These are phyloP conservation scores for Tetracentron sinense DNA, from an alignment of 164 flowering plant genomes.

Conservation along the genomic window DNA sequence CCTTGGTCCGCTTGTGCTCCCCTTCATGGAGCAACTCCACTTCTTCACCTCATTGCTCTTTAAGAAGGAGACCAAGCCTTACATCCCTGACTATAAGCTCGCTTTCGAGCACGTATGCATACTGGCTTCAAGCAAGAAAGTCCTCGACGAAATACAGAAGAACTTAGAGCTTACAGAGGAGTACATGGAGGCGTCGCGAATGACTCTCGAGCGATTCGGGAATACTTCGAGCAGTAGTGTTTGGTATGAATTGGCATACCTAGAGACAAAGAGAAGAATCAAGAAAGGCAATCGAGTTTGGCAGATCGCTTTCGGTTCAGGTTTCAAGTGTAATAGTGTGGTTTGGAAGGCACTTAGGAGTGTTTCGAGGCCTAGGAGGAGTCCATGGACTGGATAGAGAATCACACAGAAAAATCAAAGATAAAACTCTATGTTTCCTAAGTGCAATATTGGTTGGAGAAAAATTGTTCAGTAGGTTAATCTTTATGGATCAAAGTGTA, in stretches of 20 bases:
- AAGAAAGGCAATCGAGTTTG: constrained; percentile 55
- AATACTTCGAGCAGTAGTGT: constrained; percentile 74
- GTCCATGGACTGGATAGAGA: too few relatives aligned
- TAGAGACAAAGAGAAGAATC: constrained; percentile 43
- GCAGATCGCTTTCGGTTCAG: constrained; percentile 70
- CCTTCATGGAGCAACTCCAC: constrained; percentile 46
- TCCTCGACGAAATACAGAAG: constrained; percentile 51
- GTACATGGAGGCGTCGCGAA: constrained; percentile 64
- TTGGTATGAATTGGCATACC: constrained; percentile 71
- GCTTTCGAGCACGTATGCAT: constrained; percentile 71
- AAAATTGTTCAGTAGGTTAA: too few relatives aligned
- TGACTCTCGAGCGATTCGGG: constrained; percentile 60
- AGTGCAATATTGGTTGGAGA: too few relatives aligned
- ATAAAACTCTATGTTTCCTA: too few relatives aligned
- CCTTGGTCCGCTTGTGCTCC: constrained; percentile 57
- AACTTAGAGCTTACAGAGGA: constrained; percentile 53
- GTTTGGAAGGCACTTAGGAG: constrained; percentile 60
- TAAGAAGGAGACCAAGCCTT: constrained; percentile 31
- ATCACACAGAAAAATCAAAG: too few relatives aligned
- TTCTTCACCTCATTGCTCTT: constrained; percentile 37
- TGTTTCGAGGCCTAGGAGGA: constrained; percentile 24
- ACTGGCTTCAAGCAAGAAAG: constrained; percentile 47
- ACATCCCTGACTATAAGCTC: constrained; percentile 57
- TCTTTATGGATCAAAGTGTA: too few relatives aligned
- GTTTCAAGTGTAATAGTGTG: constrained; percentile 62